Evolutionary conservation across 805 yeast genomes (phyloP), one percentile per base, ranked within the genome.

Genomic region (Pichia ethanolica): DNA sequence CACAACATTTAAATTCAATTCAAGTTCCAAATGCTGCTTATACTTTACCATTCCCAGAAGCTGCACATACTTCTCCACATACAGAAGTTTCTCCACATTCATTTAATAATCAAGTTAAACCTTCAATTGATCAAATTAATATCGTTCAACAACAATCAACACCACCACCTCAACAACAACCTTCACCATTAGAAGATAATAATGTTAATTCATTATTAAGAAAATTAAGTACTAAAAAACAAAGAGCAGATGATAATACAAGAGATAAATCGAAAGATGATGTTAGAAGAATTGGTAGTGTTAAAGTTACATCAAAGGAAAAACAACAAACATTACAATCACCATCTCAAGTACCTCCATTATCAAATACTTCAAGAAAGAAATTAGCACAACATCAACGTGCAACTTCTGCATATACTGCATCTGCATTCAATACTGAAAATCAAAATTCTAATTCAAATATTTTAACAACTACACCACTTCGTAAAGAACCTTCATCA

Each of bases 221-320:
- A 52, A 63, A 60, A 45, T 56, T 69, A 32, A 68, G 71, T 50
- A 58, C 66, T 20, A 66, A 62, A 47, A 55, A 58, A 30, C 42
- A 56, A 43, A 34, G 20, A 20, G 32, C 38, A 10, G 28, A n/a
- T 3, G 39, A 34, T 11, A 7, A 20, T 34, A 26, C 7, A 27
- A 43, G 7, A 3, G 27, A 26, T 12, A 43, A 26, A 43, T 43
- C 45, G 43, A 57, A 54, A 39, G 64, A 61, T 48, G 51, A 62
- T 42, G 75, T 78, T 43, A 81, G 82, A 58, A 75, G 83, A 57
- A 82, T 81, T 54, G 82, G 79, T 9, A 75, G 81, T 59, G 71
- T 78, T 76, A 78, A 75, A 59, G 74, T 78, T n/a, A 78, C 83
- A 1, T 74, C 79, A 12, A 77, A 73, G 57, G 83, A 78, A 55